Evolutionary conservation across 441 rosid species (phyloP), one percentile per base, ranked within the genome.

Genomic region (Aquilaria agallochum): DNA sequence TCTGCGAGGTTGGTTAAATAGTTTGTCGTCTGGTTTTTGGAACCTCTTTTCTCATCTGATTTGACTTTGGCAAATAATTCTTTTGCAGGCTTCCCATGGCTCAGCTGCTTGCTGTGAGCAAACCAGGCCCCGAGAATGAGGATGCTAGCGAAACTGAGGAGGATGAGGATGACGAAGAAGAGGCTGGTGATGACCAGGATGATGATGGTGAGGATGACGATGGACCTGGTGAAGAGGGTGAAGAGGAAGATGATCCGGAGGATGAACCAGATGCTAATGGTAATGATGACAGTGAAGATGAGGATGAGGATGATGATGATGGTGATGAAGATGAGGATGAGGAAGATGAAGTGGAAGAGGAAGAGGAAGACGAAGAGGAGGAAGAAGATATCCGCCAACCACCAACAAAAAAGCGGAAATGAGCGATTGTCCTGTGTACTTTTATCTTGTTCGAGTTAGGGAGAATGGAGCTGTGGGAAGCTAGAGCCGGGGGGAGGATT

Each of bases 371-470:
- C 0, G 86, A 76, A 0, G 83, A 81, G 0, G 80, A 65, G 0
- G 86, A 77, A 0, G 84, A 78, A 0, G 80, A 79, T 1, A 84
- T 68, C 66, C 77, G 82, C 58, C 83, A 83, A 70, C 85, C 91
- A 64, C 88, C 72, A 12, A 56, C 78, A 11, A 83, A 83, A 74
- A 83, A 83, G 72, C 79, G 83, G 67, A 80, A 84, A 76, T 80
- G 78, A 84, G 45, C 59, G 20, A 5, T n/a, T 60, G 30, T 58
- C 51, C 20, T 12, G 32, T 33, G 5, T 14, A 56, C 68, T 63
- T 50, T 59, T 54, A 33, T 62, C 69, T 66, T 68, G 69, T 15
- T 66, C 56, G 57, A 54, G 12, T 49, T 51, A 54, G 63, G 50
- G 66, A 58, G 55, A n/a, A 56, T 59, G 52, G 64, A 60, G 55